Base-by-base conservation (phyloP, 2,329 filamentous ascomycete species). In the Pseudogymnoascus sp. region DNA sequence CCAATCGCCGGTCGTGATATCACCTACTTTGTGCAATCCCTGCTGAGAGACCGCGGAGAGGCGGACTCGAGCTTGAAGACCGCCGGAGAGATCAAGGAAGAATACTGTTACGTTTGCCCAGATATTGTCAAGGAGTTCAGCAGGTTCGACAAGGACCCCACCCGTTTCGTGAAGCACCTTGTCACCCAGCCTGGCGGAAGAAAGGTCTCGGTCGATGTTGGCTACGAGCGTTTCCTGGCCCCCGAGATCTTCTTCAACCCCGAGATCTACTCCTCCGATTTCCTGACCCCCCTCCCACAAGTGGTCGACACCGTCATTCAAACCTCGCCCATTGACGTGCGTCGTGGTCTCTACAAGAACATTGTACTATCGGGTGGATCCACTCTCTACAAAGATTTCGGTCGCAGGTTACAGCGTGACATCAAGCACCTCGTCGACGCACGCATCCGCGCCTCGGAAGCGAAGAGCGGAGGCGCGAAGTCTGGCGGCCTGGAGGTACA, bases 211-310 rank as follows among this genome's bases (percentile, higher is more conserved):
- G 92, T 99, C 57, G 96, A 99, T 72, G 90, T 99, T 62, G 95
- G 95, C 62, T 99, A 98, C 79, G 95, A 99, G 78, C 90, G 95
- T 36, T 99, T 99, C 83, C 83, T 99, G 66, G 95, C 95, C 2
- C 96, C 96, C 23, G 95, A 99, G 77, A 99, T 99, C 74, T 99
- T 99, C 80, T 99, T 99, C 86, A 99, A 99, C 79, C 95, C 95
- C 31, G 95, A 99, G 80, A 99, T 99, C 73, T 98, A 98, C 83
- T 96, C 92, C 67, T 98, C 93, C 69, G 95, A 99, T 76, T 99
- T 99, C 81, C 81, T 99, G 69, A 99, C 95, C 11, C 95, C 95
- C 13, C 85, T 99, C 7, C 95, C 95, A 23, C 90, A 85, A 61
- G 95, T 99, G 61, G 96, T 99, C 67, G 95, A 99, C 75, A 90